These are phyloP conservation scores for Macrophomina tecta DNA, from an alignment of 2,329 filamentous ascomycete genomes.

Conservation along the genomic window DNA sequence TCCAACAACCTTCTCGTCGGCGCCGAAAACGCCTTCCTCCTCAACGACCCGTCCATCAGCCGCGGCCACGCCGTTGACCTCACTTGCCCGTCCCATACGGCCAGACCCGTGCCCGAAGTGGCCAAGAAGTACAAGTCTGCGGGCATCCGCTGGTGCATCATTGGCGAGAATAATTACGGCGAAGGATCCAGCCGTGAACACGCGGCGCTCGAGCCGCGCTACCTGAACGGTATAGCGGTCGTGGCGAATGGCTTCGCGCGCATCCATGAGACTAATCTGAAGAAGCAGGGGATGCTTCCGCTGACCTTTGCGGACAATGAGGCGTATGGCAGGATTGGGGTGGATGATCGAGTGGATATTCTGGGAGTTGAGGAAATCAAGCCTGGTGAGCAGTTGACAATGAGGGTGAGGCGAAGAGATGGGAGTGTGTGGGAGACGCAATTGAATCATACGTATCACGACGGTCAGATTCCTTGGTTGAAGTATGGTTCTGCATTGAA, in stretches of 20 bases:
- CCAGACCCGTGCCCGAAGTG: conserved; percentile 37
- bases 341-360: conserved; percentile 34
- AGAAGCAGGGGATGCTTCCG: conserved; percentile 87
- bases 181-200: conserved; percentile 39
- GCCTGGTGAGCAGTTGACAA: conserved; percentile 38
- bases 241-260: conserved; percentile 95
- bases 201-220: conserved; percentile 38
- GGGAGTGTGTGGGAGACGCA: conserved; percentile 38
- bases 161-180: conserved; percentile 43
- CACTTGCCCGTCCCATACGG: conserved; percentile 5
- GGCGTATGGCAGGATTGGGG: conserved; percentile 34
- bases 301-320: conserved; percentile 34
- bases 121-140: conserved; percentile 35
- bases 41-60: conserved; percentile 29
- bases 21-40: conserved; percentile 41
- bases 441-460: conserved; percentile 44
- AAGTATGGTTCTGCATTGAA: conserved; percentile 47
- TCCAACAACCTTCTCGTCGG: conserved; percentile 46
- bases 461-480: conserved; percentile 42
- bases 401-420: conserved; percentile 38
- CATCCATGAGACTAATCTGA: conserved; percentile 99
- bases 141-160: conserved; percentile 40
- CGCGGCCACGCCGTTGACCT: conserved; percentile 40
- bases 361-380: conserved; percentile 34
- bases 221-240: conserved; percentile 80